Evolutionary conservation across 192 early-diverging fungal genomes (phyloP).

Genomic region (Rhizophagus prolifer): DNA sequence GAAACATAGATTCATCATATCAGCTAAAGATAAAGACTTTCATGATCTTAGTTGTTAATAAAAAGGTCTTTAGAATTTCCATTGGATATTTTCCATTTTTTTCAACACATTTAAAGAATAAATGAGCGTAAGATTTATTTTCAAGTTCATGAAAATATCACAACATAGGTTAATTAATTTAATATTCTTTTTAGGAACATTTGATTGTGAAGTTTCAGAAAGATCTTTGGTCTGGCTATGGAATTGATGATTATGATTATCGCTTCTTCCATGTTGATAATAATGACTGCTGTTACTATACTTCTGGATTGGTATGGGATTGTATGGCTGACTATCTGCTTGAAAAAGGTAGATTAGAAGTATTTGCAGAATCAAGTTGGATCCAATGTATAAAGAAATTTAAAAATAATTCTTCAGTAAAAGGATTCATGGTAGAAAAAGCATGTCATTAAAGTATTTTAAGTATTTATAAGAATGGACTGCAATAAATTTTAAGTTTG

Average conservation of each 20-base stretch:
- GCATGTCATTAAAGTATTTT: background rate
- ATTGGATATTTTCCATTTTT: too few species aligned
- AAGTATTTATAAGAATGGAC: background rate
- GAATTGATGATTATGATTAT: background rate
- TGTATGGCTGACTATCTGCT: background rate
- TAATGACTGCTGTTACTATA: background rate
- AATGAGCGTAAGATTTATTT: too few species aligned
- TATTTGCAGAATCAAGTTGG: background rate
- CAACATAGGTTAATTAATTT: too few species aligned
- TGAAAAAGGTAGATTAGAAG: background rate
- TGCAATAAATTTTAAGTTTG: background rate
- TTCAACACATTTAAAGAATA: too few species aligned
- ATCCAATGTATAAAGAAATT: background rate
- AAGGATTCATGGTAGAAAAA: slow-evolving; percentile 6
- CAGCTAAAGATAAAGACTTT: too few species aligned
- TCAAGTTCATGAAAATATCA: too few species aligned
- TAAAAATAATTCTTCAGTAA: background rate
- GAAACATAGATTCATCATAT: too few species aligned
- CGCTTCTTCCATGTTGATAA: slow-evolving; percentile 22
- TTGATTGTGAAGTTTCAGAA: too few species aligned
- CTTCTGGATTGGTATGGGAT: slow-evolving; percentile 12
- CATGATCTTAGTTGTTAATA: too few species aligned
- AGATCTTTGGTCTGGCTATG: background rate
- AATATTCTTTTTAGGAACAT: too few species aligned
- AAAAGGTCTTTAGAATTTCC: too few species aligned